Evolutionary conservation across 1,139 yeast species (phyloP).

Genomic region (Hyphopichia fennica): DNA sequence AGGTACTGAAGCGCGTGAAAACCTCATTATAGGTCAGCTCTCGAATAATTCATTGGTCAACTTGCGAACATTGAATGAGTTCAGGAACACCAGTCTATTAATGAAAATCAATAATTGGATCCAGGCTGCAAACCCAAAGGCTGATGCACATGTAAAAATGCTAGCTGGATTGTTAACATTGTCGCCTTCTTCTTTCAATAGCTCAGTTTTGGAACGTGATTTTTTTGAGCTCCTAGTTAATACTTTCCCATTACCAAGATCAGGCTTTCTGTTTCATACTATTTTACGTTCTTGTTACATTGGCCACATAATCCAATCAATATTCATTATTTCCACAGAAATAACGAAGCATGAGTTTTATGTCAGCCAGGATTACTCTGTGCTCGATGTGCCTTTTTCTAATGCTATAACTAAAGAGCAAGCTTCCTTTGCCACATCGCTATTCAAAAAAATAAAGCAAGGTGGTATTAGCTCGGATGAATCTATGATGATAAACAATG

Average conservation of each 20-base stretch:
- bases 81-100: slow-evolving; percentile 34
- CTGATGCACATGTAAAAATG: slow-evolving; percentile 32
- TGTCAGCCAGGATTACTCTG: slow-evolving; percentile 19
- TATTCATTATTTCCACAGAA: slow-evolving; percentile 25
- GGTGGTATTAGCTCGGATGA: slow-evolving; percentile 10
- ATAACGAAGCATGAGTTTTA: slow-evolving; percentile 23
- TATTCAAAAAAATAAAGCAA: slow-evolving; percentile 16
- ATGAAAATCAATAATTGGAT: slow-evolving; percentile 34
- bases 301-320: slow-evolving; percentile 37
- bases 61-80: slow-evolving; percentile 54
- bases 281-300: slow-evolving; percentile 42
- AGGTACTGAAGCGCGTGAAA: slow-evolving; percentile 44
- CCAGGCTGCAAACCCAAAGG: slow-evolving; percentile 22
- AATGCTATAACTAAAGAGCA: slow-evolving; percentile 20
- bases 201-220: slow-evolving; percentile 44
- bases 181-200: slow-evolving; percentile 23
- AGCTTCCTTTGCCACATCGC: slow-evolving; percentile 12
- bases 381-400: slow-evolving; percentile 37
- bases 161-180: slow-evolving; percentile 38
- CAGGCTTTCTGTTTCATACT: slow-evolving; percentile 39
- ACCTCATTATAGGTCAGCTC: slow-evolving; percentile 54
- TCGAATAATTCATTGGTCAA: slow-evolving; percentile 60
- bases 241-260: slow-evolving; percentile 42
- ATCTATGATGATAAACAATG: slow-evolving; percentile 12
- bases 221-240: slow-evolving; percentile 54